Base-by-base conservation (phyloP, 2,329 filamentous ascomycete genomes). In the Aureobasidium sp. region DNA sequence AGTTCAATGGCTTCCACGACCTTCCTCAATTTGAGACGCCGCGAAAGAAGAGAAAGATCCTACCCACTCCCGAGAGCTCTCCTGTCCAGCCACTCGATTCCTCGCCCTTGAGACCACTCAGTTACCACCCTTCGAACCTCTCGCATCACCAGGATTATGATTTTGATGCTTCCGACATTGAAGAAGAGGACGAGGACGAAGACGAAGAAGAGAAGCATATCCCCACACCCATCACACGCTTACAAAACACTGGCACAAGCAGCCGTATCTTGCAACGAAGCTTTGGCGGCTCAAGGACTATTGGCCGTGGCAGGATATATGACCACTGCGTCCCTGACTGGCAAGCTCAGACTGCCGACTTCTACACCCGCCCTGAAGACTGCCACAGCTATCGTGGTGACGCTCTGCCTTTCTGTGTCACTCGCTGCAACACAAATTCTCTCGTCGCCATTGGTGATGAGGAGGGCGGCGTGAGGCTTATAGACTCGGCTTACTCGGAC, bases 381-480 rank as follows among this genome's bases (percentile, higher is more conserved):
- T 69, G 76, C 17, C 78, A 86, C 68, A 70, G 73, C 17, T 80
- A 82, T 62, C 69, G 74, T 34, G 78, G 77, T 17, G 72, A 77
- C 47, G 78, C 81, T 1, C 74, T 88, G 39, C 87, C 87, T 5
- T 89, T 89, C 70, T 88, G 85, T 71, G 83, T 82, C 44, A 79
- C 83, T 47, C 79, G 82, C 63, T 88, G 86, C 72, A 87, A 89
- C 67, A 87, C 82, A 63, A 88, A 88, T 71, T 83, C 85, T 8
- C 76, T 90, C 11, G 79, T 89, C 63, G 87, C 87, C 3, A 78
- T 89, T 63, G 87, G 86, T 42, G 86, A 89, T 67, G 87, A 90
- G 74, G 84, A 87, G 68, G 87, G 87, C 22, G 78, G 79, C 25
- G 78, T 90, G 53, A 79, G 85, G 61, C 72, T 90, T 15, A 70